Evolutionary conservation across 2,329 filamentous ascomycete species (phyloP).

Genomic region (Alternaria viburni): DNA sequence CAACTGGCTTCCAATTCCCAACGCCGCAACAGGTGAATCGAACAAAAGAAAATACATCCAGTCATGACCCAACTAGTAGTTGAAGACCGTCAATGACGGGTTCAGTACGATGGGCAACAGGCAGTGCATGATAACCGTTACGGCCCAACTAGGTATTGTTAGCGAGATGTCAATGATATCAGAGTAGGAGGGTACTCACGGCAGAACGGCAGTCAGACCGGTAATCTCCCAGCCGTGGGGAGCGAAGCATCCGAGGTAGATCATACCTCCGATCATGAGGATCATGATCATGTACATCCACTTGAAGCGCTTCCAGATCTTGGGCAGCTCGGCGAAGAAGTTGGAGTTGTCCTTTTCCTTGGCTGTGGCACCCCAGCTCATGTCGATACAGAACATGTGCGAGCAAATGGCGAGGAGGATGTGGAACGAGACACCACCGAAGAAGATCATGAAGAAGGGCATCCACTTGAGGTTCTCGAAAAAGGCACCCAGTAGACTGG

Average conservation of each 20-base stretch:
- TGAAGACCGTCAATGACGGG: constrained; percentile 77
- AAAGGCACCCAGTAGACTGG: constrained; percentile 57
- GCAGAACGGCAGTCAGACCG: constrained; percentile 69
- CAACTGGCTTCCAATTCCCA: constrained; percentile 14
- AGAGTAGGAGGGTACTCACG: constrained; percentile 40
- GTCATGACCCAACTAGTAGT: constrained; percentile 59
- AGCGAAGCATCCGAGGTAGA: constrained; percentile 71
- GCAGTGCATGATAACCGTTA: constrained; percentile 70
- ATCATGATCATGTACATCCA: constrained; percentile 67
- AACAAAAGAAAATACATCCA: constrained; percentile 7
- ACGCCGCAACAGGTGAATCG: constrained; percentile 1
- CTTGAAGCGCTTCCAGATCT: constrained; percentile 80
- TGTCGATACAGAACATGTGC: constrained; percentile 85
- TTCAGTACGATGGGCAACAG: constrained; percentile 74
- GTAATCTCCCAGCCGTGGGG: constrained; percentile 62
- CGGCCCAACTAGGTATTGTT: constrained; percentile 56
- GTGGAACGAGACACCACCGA: constrained; percentile 80
- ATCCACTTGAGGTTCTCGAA: constrained; percentile 68
- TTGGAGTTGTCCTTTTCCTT: constrained; percentile 83
- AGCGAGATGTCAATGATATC: background rate
- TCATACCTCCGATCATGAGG: constrained; percentile 65
- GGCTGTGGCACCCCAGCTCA: constrained; percentile 82
- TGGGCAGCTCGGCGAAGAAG: constrained; percentile 84
- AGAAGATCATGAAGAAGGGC: constrained; percentile 74
- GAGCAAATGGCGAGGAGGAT: constrained; percentile 77